Evolutionary conservation across 225 moss, liverwort and hornwort species (phyloP), one percentile per base, ranked within the genome.

Genomic region (Asterella californica): DNA sequence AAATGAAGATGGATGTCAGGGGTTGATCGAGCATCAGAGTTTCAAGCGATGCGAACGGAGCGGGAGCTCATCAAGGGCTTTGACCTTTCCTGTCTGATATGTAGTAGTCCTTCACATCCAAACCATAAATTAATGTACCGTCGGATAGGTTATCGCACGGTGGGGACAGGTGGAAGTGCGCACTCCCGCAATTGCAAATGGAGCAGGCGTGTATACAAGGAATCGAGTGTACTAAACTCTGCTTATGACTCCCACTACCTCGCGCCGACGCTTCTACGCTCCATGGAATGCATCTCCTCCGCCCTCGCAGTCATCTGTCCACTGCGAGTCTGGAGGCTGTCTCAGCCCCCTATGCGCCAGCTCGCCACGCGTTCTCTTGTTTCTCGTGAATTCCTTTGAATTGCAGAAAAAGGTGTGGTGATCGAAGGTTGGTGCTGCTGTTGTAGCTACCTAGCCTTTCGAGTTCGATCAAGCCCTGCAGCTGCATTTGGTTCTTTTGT

Each of bases 201-300:
- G 66, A 78, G 78, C 64, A 78, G 65, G 67, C 65, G 78, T 76
- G 76, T 25, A 46, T 10, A 19, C 60, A n/a, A 36, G 60, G 59
- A 67, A 53, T 54, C 46, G 33, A 65, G 45, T 52, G 42, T 32
- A 15, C 64, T 50, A 17, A 33, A 48, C 64, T 61, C 61, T 37
- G 33, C 67, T 78, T 78, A 67, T 78, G 78, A 78, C 78, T 67
- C 78, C 78, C 78, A 68, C 78, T 78, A 78, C 67, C 78, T 78
- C 64, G 78, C 78, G 64, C 78, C 78, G 78, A 78, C 78, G 78
- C 78, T 78, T 78, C 78, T 78, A 78, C 32, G 78, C 78, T 78
- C 78, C 78, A 78, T 27, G 62, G 45, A 78, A 78, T 67, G 65
- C 52, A 65, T 45, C 78, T 49, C 76, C 76, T 76, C 76, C 76